These are phyloP conservation scores for Yamadazyma siamensis DNA, from an alignment of 1,139 yeast species.

Conservation along the genomic window DNA sequence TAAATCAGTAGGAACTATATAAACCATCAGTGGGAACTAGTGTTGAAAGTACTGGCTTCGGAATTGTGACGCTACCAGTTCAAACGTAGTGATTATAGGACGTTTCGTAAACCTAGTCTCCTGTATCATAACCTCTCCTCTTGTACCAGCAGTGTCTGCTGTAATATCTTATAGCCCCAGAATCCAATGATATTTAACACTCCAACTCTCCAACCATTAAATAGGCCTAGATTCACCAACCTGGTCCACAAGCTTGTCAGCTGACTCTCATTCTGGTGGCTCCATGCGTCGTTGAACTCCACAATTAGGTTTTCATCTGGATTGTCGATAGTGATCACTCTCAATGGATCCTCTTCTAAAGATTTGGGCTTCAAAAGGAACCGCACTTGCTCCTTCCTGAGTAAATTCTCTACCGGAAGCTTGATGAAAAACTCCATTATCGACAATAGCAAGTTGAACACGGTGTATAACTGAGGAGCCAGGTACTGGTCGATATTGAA, in stretches of 20 bases:
- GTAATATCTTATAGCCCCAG: slow-evolving; percentile 74
- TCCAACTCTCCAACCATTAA: slow-evolving; percentile 92
- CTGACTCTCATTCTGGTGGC: slow-evolving; percentile 10
- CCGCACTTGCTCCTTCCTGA: slow-evolving; percentile 78
- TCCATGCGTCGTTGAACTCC: slow-evolving; percentile 31
- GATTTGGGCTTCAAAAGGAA: slow-evolving; percentile 48
- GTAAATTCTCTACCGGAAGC: slow-evolving; percentile 82
- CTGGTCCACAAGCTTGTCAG: slow-evolving; percentile 14
- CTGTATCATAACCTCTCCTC: slow-evolving; percentile 33
- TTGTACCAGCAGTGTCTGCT: slow-evolving; percentile 42
- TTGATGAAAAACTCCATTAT: slow-evolving; percentile 67
- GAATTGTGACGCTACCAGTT: too few species aligned
- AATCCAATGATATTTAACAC: slow-evolving; percentile 74
- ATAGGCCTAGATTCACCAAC: slow-evolving; percentile 42
- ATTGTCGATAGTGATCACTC: slow-evolving; percentile 37
- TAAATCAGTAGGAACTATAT: too few species aligned
- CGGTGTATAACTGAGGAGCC: slow-evolving; percentile 56
- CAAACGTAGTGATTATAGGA: too few species aligned
- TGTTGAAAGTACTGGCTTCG: too few species aligned
- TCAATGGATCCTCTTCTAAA: slow-evolving; percentile 23
- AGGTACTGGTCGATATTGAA: slow-evolving; percentile 69
- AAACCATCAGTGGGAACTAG: too few species aligned
- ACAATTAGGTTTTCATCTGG: slow-evolving; percentile 51
- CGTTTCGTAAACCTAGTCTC: slow-evolving; percentile 3
- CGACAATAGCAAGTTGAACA: slow-evolving; percentile 54